Evolutionary conservation across 441 rosid genomes (phyloP), one percentile per base, ranked within the genome.

Genomic region (Breynia disticha): DNA sequence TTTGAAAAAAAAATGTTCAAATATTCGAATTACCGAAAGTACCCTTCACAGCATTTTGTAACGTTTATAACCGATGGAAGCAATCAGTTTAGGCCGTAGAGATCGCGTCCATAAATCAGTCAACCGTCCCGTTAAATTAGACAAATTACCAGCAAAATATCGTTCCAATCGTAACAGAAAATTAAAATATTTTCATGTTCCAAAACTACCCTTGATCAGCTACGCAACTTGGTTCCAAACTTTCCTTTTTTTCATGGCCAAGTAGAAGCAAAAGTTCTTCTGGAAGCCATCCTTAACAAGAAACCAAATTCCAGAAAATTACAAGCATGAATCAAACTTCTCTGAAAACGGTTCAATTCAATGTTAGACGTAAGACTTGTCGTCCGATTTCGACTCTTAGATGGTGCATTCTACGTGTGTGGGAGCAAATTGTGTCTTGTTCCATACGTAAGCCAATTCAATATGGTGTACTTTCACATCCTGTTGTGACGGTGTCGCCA

Each of bases 351-450:
- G 69, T 54, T 46, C 61, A 60, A 19, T 58, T 73, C 50, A 71
- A 69, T 35, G 79, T 79, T 7, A 52, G 69, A 32, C 63, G 46
- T 9, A 68, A 79, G 57, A 62, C 81, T 17, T 68, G 69, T n/a
- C 80, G 86, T 16, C 76, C 81, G 19, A 54, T 86, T 48, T 66
- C 72, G 22, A 57, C 66, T 39, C 76, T 86, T 35, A 73, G 85
- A 14, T 68, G 84, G 16, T 79, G 79, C 74, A 74, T 84, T 51
- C 67, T 79, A 9, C 68, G 69, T 15, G 57, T 74, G 7, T 80
- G 80, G 81, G 70, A 71, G 41, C 61, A 69, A 38, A 21, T 81
- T 59, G 57, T 73, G 42, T 43, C 72, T 15, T 79, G 89, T 49
- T 73, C 87, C 4, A 48, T 73, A 0, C 72, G 76, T 0, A 82